Conservation (phyloP, 768 basidiomycete species). For the Lactarius indigo region DNA sequence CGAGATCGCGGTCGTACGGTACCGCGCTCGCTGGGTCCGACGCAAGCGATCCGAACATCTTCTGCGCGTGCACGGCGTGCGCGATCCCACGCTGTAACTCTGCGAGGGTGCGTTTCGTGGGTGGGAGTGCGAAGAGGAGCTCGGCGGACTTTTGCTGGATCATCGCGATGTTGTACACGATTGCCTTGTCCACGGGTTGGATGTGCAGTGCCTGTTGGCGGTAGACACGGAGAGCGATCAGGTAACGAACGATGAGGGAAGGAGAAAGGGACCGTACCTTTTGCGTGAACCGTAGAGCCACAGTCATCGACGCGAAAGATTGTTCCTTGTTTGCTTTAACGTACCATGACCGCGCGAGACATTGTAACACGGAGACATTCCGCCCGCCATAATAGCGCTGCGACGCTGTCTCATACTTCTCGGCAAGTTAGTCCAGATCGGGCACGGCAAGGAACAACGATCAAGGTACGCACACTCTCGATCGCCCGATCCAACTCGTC, state of each 20-base stretch:
- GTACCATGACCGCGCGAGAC: constrained; percentile 91
- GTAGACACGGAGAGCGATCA: constrained; percentile 29
- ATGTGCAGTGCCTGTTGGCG: constrained; percentile 69
- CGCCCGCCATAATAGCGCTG: constrained; percentile 70
- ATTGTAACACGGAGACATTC: constrained; percentile 73
- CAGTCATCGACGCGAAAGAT: constrained; percentile 74
- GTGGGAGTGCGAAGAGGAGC: constrained; percentile 69
- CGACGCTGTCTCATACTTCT: constrained; percentile 89
- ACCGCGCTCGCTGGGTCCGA: constrained; percentile 62
- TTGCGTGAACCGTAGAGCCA: constrained; percentile 82
- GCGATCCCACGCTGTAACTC: constrained; percentile 77
- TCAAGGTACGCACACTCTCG: constrained; percentile 67
- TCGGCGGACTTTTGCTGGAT: constrained; percentile 96
- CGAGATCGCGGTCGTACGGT: constrained; percentile 84
- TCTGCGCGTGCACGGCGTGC: constrained; percentile 82
- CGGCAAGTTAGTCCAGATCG: constrained; percentile 4
- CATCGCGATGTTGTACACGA: constrained; percentile 95
- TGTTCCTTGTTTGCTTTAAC: constrained; percentile 90
- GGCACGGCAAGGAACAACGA: background rate
- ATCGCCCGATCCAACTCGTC: constrained; percentile 97
- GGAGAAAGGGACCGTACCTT: constrained; percentile 43
- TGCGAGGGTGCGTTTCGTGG: constrained; percentile 72
- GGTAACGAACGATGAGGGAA: constrained; percentile 28
- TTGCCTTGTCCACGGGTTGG: constrained; percentile 85
- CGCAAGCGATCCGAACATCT: constrained; percentile 80